These are phyloP conservation scores for Leccinellum albellum DNA, from an alignment of 768 basidiomycete species.

Conservation along the genomic window DNA sequence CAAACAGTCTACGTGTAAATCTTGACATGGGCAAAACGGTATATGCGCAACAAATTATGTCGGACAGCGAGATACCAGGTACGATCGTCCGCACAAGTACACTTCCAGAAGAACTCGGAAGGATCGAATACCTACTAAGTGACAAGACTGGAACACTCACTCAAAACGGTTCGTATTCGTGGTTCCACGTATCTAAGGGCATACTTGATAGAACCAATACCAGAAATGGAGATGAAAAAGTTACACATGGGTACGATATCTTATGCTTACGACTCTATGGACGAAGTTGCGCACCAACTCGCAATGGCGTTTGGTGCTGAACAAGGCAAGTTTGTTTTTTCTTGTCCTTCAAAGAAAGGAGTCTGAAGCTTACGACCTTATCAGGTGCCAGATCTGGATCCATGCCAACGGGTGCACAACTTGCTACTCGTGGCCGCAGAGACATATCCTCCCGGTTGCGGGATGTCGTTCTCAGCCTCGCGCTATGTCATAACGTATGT, in stretches of 20 bases:
- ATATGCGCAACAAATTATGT: slow-evolving; percentile 94
- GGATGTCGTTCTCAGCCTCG: slow-evolving; percentile 90
- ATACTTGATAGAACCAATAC: not conserved
- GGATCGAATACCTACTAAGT: slow-evolving; percentile 92
- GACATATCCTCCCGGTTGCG: slow-evolving; percentile 94
- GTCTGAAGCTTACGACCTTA: slow-evolving; percentile 14
- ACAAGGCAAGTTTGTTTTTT: slow-evolving; percentile 37
- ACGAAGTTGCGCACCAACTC: slow-evolving; percentile 94
- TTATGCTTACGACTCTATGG: slow-evolving; percentile 97
- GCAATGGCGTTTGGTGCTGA: slow-evolving; percentile 75
- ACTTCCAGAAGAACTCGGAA: slow-evolving; percentile 90
- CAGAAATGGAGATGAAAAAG: slow-evolving; percentile 99
- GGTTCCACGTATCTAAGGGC: not conserved
- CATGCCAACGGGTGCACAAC: slow-evolving; percentile 68
- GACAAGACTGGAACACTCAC: slow-evolving; percentile 99
- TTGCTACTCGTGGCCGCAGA: slow-evolving; percentile 82
- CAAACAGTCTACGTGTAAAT: slow-evolving; percentile 86
- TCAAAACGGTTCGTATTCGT: slow-evolving; percentile 72
- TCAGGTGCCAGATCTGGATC: slow-evolving; percentile 51
- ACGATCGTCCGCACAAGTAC: slow-evolving; percentile 98
- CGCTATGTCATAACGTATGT: slow-evolving; percentile 90
- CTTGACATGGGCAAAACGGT: slow-evolving; percentile 99
- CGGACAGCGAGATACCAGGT: slow-evolving; percentile 85
- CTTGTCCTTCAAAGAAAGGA: not conserved
- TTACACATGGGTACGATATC: slow-evolving; percentile 99